Evolutionary conservation across 2,329 filamentous ascomycete species (phyloP).

Genomic region (Neofusicoccum cordaticola): DNA sequence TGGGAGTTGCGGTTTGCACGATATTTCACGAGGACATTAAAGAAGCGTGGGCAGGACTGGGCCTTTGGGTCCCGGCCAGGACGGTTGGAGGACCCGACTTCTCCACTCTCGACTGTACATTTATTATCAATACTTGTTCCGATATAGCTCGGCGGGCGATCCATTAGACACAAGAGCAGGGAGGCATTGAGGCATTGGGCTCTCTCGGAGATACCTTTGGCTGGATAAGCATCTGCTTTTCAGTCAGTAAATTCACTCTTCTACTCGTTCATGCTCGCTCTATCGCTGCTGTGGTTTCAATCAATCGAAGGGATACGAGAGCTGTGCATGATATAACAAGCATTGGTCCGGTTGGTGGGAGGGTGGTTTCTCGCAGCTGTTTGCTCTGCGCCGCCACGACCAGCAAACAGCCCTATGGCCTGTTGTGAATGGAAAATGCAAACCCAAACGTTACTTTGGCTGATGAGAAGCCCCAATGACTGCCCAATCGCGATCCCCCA

Average conservation of each 20-base stretch:
- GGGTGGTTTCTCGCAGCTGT: too few species aligned
- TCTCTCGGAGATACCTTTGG: not conserved
- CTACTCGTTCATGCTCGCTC: too few species aligned
- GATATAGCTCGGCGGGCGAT: not conserved
- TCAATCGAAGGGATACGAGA: too few species aligned
- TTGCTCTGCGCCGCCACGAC: not conserved
- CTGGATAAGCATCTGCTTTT: not conserved
- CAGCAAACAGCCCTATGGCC: not conserved
- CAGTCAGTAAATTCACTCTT: too few species aligned
- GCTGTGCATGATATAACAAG: too few species aligned
- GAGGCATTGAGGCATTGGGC: not conserved
- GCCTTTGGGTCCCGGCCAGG: not conserved
- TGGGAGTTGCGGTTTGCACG: constrained; percentile 6
- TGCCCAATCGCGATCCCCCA: too few species aligned
- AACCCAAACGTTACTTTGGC: not conserved
- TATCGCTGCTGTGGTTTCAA: too few species aligned
- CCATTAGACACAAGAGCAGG: not conserved
- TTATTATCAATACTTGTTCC: not conserved
- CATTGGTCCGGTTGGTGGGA: too few species aligned
- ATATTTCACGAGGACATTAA: not conserved
- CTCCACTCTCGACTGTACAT: constrained; percentile 16
- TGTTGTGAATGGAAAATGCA: not conserved
- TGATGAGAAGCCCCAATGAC: not conserved
- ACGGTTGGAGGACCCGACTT: not conserved
- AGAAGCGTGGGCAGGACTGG: not conserved